phyloP scores from a whole-genome alignment of 371 early-diverging fungal genomes.

The Mucor mucedo region DNA sequence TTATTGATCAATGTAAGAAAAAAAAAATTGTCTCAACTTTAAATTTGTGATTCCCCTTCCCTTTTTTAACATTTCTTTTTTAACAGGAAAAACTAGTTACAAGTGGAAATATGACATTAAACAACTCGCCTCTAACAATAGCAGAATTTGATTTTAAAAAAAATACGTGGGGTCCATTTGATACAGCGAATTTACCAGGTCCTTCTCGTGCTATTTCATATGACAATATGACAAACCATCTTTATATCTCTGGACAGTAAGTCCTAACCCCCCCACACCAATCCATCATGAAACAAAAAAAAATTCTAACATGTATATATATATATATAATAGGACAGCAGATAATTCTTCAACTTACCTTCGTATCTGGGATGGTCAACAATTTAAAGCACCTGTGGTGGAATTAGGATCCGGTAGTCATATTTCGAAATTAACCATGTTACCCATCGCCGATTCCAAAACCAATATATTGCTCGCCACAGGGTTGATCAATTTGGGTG shows the following conservation, averaged over 20 bases:
- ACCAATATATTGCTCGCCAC: slow-evolving; percentile 38
- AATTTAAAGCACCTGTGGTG: slow-evolving; percentile 18
- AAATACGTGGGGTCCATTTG: slow-evolving; percentile 52
- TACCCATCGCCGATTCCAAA: slow-evolving; percentile 13
- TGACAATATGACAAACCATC: slow-evolving; percentile 37
- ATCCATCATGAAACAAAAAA: too few relatives aligned
- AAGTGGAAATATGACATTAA: slow-evolving; percentile 56
- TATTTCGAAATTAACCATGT: slow-evolving; percentile 31
- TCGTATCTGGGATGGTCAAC: slow-evolving; percentile 48
- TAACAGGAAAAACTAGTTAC: slow-evolving; percentile 33
- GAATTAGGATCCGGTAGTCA: slow-evolving; percentile 42
- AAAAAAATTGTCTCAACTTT: background rate
- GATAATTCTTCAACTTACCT: slow-evolving; percentile 25
- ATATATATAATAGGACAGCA: background rate
- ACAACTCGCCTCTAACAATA: slow-evolving; percentile 42
- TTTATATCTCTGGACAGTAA: slow-evolving; percentile 47
- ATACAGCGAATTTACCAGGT: slow-evolving; percentile 44
- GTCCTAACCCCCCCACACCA: background rate
- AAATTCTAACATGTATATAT: background rate
- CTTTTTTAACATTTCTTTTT: background rate
- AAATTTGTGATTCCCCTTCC: background rate
- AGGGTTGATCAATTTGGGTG: slow-evolving; percentile 54
- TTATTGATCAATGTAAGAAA: slow-evolving; percentile 47
- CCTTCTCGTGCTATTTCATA: slow-evolving; percentile 40
- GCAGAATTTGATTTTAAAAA: slow-evolving; percentile 56